These are phyloP conservation scores for Russula virescens DNA, from an alignment of 768 basidiomycete species.

Conservation along the genomic window DNA sequence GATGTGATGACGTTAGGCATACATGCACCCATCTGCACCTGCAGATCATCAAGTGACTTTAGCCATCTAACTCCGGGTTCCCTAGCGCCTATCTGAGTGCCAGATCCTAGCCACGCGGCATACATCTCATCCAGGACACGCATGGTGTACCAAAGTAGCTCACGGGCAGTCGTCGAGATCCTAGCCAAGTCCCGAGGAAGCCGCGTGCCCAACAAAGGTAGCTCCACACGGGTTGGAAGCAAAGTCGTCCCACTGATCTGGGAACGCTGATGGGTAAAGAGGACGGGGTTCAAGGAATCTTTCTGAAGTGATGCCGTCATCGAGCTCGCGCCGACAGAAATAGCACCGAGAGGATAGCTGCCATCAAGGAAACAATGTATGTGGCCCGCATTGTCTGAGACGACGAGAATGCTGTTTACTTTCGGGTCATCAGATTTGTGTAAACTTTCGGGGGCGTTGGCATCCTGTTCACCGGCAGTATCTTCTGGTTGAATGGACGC, in stretches of 20 bases:
- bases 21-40: conserved; percentile 57
- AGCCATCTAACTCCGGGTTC: conserved; percentile 73
- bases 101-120: conserved; percentile 65
- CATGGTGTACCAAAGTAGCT: conserved; percentile 66
- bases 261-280: conserved; percentile 44
- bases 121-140: conserved; percentile 70
- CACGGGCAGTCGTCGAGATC: conserved; percentile 61
- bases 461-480: conserved; percentile 31
- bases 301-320: conserved; percentile 39
- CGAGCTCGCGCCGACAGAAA: conserved; percentile 35
- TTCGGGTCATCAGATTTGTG: conserved; percentile 51
- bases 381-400: conserved; percentile 52
- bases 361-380: conserved; percentile 72
- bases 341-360: conserved; percentile 59
- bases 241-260: conserved; percentile 31
- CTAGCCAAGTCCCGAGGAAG: conserved; percentile 64
- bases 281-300: conserved; percentile 39
- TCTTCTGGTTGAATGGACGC: conserved; percentile 54
- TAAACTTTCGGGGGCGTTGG: conserved; percentile 31
- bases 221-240: conserved; percentile 42
- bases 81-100: conserved; percentile 58
- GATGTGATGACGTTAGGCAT: conserved; percentile 41
- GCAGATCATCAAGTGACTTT: conserved; percentile 45
- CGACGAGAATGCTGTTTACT: conserved; percentile 51
- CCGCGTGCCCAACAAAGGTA: conserved; percentile 53